phyloP scores from a whole-genome alignment of 2,329 filamentous ascomycete genomes.

The Phyllosticta citrichinensis region DNA sequence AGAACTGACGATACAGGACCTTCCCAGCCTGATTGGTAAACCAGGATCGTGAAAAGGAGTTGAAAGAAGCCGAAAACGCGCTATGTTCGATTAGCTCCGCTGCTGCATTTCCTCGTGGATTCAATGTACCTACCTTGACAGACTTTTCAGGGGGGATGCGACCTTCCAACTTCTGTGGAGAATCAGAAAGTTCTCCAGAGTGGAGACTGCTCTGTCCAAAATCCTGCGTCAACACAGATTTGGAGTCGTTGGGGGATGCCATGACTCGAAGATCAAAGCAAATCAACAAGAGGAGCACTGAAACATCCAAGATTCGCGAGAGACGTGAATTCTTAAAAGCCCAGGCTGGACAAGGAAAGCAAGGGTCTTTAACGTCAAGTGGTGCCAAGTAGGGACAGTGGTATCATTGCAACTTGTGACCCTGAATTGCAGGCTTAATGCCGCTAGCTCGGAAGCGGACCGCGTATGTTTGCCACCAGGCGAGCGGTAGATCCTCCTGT shows the following conservation, averaged over 20 bases:
- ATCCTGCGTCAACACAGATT: neutral
- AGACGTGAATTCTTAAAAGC: neutral
- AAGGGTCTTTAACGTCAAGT: neutral
- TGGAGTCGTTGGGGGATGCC: neutral
- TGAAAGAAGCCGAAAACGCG: conserved; percentile 1
- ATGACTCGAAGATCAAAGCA: neutral
- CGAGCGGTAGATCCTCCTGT: neutral
- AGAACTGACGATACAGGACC: neutral
- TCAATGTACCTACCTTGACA: neutral
- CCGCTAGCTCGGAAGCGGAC: neutral
- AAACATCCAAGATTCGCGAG: neutral
- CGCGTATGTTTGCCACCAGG: neutral
- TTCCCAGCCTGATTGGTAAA: neutral
- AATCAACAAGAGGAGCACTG: neutral
- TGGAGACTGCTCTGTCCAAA: neutral
- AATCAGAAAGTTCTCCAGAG: neutral
- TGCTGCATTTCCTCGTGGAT: neutral
- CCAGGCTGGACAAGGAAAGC: neutral
- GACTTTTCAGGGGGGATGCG: neutral
- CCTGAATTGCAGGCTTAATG: neutral
- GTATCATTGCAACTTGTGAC: neutral
- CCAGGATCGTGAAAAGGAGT: neutral
- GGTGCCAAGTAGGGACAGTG: neutral
- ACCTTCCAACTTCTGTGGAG: neutral
- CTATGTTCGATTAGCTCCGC: neutral